phyloP scores from a whole-genome alignment of 1,139 yeast genomes.

The Yamadazyma sp. region DNA sequence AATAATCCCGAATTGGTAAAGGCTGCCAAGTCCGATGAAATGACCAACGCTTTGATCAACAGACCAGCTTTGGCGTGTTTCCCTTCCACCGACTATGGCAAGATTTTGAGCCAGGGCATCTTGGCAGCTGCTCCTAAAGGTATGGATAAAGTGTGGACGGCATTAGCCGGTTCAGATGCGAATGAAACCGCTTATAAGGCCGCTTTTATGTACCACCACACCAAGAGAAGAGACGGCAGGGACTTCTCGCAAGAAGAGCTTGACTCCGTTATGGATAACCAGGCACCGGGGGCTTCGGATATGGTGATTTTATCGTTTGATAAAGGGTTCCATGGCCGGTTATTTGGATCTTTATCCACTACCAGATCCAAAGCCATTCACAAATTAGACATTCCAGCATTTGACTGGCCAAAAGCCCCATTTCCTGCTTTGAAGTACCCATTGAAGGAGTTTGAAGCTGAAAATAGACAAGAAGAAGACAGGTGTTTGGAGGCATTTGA shows the following conservation, averaged over 20 bases:
- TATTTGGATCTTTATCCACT: conserved; percentile 70
- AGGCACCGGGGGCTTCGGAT: conserved; percentile 67
- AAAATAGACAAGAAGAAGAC: conserved; percentile 60
- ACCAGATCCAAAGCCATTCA: conserved; percentile 77
- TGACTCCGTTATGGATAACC: conserved; percentile 61
- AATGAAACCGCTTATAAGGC: conserved; percentile 78
- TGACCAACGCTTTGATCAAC: conserved; percentile 63
- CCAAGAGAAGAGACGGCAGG: conserved; percentile 53
- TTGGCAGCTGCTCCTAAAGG: conserved; percentile 72
- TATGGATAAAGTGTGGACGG: conserved; percentile 64
- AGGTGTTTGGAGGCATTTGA: conserved; percentile 61
- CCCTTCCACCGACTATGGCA: conserved; percentile 56
- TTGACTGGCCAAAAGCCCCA: conserved; percentile 76
- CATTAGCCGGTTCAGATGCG: conserved; percentile 73
- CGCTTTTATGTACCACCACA: conserved; percentile 72
- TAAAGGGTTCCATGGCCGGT: conserved; percentile 73
- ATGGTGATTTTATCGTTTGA: conserved; percentile 68
- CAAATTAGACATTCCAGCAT: conserved; percentile 73
- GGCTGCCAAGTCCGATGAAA: conserved; percentile 58
- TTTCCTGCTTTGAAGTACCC: conserved; percentile 70
- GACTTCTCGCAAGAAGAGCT: conserved; percentile 59
- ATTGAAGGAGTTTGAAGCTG: conserved; percentile 49
- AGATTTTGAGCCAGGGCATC: conserved; percentile 54
- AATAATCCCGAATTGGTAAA: conserved; percentile 61
- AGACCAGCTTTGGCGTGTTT: conserved; percentile 73